These are phyloP conservation scores for Plasmodium fragile DNA, from an alignment of 169 alveolate species.

Conservation along the genomic window DNA sequence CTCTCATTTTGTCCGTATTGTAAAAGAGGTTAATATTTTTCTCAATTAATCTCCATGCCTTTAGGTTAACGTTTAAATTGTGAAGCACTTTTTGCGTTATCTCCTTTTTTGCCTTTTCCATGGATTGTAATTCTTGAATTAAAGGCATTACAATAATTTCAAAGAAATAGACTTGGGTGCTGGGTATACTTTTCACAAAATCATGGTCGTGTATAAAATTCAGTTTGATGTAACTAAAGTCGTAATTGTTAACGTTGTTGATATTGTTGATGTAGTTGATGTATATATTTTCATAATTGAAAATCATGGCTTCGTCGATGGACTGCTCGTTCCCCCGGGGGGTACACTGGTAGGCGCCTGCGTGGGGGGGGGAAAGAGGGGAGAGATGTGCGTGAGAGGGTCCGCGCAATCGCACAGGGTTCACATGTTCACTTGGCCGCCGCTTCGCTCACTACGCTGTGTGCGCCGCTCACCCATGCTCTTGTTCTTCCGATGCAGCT, in stretches of 20 bases:
- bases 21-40: conserved; percentile 70
- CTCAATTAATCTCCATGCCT: conserved; percentile 64
- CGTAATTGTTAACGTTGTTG: conserved; percentile 49
- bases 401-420: neutral
- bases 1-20: conserved; percentile 76
- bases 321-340: conserved; percentile 24
- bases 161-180: conserved; percentile 62
- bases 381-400: neutral
- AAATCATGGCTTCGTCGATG: conserved; percentile 50
- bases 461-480: conserved; percentile 6
- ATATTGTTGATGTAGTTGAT: conserved; percentile 54
- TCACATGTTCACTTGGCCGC: neutral
- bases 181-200: conserved; percentile 72
- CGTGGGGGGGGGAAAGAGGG: neutral
- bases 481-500: conserved; percentile 43
- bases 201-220: conserved; percentile 65
- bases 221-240: conserved; percentile 65
- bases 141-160: conserved; percentile 74
- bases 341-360: conserved; percentile 10
- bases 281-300: conserved; percentile 68
- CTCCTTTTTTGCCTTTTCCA: conserved; percentile 52
- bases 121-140: conserved; percentile 69
- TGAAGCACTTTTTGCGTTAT: conserved; percentile 63
- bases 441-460: neutral
- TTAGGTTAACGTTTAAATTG: conserved; percentile 54